Evolutionary conservation across 1,139 yeast species (phyloP), one percentile per base, ranked within the genome.

Genomic region (Saccharomyces hybrid): DNA sequence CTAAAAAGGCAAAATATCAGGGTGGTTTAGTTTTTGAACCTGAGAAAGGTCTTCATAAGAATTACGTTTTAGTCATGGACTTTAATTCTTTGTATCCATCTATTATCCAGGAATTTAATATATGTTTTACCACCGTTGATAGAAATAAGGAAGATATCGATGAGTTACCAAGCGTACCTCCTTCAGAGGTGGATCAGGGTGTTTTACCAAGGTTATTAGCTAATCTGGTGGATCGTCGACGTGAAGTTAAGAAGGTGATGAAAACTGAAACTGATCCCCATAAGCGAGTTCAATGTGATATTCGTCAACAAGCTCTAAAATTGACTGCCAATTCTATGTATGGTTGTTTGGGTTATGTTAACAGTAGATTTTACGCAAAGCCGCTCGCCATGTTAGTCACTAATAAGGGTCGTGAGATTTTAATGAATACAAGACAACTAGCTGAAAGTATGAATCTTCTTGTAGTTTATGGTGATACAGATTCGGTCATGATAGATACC

Each of bases 21-120:
- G 99, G 99, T 77, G 97, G 99, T 68, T 79, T 89, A 63, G 99
- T 95, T 48, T 88, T 95, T 71, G 99, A 93, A 61, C 99, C 99
- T 0, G 97, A 88, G 66, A 88, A 86, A 68, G 99, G 99, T 1
- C 76, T 95, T 50, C 97, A 93, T 69, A 90, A 89, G 67, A 87
- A 89, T 61, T 88, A 86, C 66, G 82, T 90, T 8, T 73, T 93
- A 62, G 99, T 95, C 30, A 91, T 95, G 98, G 99, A 95, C 73
- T 95, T 93, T 83, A 95, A 95, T 73, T 89, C 97, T 50, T 79
- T 95, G 74, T 95, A 95, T 70, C 99, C 99, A 25, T 88, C 97
- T 63, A 91, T 95, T 65, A 95, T 95, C 63, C 99, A 93, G 72
- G 99, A 95, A 72, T 93, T 80, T 71, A 95, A 95, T 67, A 93